Evolutionary conservation across 345 rosid genomes (phyloP), one percentile per base, ranked within the genome.

Genomic region (Barbarea vulgaris): DNA sequence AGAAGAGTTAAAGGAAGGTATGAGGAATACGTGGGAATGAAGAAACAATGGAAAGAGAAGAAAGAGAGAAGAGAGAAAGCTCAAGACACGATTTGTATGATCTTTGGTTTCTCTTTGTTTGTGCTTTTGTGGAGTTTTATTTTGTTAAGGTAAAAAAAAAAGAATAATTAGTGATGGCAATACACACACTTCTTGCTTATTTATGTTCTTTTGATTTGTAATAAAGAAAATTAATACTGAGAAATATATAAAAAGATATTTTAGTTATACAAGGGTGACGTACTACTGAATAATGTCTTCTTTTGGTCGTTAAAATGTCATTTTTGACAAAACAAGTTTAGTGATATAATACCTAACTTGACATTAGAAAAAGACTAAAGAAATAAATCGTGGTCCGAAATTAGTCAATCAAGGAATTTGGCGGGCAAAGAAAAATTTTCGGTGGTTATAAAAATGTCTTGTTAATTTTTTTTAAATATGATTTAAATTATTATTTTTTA

Each of bases 91-190:
- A 77, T 69, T 34, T 78, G 80, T 65, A 71, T 85, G 24, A 44
- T 51, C 21, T n/a, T 74, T 24, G 96, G 94, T 2, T 76, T 88
- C 30, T 37, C 77, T 39, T 6, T 73, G 21, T 86, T 93, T 54
- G 42, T 89, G 11, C 18, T 85, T 3, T 82, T 88, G 69, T 89
- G 96, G 93, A 76, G 79, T 31, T 82, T 75, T 54, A 42, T 88
- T 67, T 64, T 88, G 66, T 76, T 86, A 48, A 53, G 86, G 64
- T 86, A 80, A 30, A 58, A 14, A 25, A 51, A 25, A 27, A 6
- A 19, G 5, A 1, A 18, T 9, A 21, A 37, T 22, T 18, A 18
- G 24, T 19, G 24, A 57, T 12, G 47, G 47, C 1, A 12, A 59
- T 0, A 44, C 48, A 63, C 31, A 51, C 31, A 46, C 2, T 46